Percentiles rank a stretch among this genome's conserved stretches.
phyloP scores from a whole-genome alignment of 2,329 filamentous ascomycete species.

The Beauveria rudraprayagi region DNA sequence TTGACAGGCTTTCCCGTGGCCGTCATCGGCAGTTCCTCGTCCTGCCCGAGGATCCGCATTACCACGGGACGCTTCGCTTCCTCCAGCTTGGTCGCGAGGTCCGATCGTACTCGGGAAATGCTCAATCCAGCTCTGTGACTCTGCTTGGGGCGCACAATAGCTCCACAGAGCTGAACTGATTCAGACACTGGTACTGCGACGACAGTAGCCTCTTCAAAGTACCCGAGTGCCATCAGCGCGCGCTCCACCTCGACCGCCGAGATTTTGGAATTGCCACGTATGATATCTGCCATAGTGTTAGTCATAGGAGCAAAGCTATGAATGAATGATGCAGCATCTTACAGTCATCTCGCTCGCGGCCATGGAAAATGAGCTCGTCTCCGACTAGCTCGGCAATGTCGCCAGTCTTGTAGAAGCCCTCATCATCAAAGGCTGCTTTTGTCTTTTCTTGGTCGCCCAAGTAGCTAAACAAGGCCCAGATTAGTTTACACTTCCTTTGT shows the following conservation, averaged over 20 bases:
- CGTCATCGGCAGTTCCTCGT: conserved; percentile 15
- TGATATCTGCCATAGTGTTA: conserved; percentile 2
- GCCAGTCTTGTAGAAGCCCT: not conserved
- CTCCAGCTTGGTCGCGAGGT: conserved; percentile 12
- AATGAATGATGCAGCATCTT: not conserved
- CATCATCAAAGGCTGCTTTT: not conserved
- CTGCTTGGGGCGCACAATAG: conserved; percentile 14
- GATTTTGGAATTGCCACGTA: conserved; percentile 12
- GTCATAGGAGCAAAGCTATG: too few relatives aligned
- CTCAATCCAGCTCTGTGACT: not conserved
- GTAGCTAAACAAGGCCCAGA: not conserved
- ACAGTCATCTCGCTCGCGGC: conserved; percentile 16
- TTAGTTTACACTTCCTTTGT: not conserved
- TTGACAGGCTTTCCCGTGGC: conserved; percentile 14
- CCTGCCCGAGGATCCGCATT: conserved; percentile 13
- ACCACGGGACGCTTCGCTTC: conserved; percentile 14
- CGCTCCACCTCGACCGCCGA: conserved; percentile 15
- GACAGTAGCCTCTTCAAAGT: conserved; percentile 16
- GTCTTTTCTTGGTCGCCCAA: not conserved
- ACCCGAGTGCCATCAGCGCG: conserved; percentile 14
- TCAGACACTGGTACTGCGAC: conserved; percentile 17
- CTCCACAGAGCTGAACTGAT: conserved; percentile 15
- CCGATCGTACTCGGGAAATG: conserved; percentile 12
- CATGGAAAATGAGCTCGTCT: conserved; percentile 12
- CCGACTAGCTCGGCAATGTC: not conserved